Base-by-base conservation (phyloP, 2,329 filamentous ascomycete genomes). In the Xylaria sp. region DNA sequence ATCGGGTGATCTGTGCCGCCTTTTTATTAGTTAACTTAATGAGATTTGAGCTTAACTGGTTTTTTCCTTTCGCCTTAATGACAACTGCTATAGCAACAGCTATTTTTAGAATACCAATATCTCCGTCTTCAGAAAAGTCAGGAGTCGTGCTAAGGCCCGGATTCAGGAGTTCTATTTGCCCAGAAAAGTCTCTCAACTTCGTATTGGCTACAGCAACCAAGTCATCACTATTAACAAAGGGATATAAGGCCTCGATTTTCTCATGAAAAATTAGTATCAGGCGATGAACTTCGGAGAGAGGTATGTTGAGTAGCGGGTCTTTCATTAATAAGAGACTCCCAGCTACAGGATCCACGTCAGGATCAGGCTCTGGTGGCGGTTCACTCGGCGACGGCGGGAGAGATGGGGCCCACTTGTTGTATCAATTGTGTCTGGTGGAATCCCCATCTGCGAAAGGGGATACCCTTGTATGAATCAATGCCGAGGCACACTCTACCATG, bases 21-120 rank as follows among this genome's bases (percentile, higher is more conserved):
- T 59, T 64, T 54, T 64, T 64, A 42, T 64, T 51, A 10, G 62
- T 64, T 23, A 44, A 64, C 32, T 64, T 54, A 32, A 64, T 59
- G 6, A 64, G 44, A 13, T 25, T 64, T 18, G 62, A 64, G 25
- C 62, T 64, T 32, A 64, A 42, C 21, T 9, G n/a, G 21, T 59
- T 64, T 59, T 27, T 51, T 2, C 62, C 62, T 64, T 64, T 51
- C 0, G 54, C 42, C 29, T 60, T 42, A 27, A 60, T 23, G 4
- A 60, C 57, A 47, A 60, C 18, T 60, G 57, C 25, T 48, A 50
- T 60, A 60, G 57, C 57, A 27, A 60, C 27, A 8, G 57, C 57
- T 35, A 60, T 37, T 27, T 50, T 60, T 21, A 60, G 5, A 29
- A 60, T 48, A 25, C 37, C 37, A 9, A 60, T 60, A 50, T 60